Conservation (phyloP, 345 rosid genomes). For the Lumnitzera littorea region DNA sequence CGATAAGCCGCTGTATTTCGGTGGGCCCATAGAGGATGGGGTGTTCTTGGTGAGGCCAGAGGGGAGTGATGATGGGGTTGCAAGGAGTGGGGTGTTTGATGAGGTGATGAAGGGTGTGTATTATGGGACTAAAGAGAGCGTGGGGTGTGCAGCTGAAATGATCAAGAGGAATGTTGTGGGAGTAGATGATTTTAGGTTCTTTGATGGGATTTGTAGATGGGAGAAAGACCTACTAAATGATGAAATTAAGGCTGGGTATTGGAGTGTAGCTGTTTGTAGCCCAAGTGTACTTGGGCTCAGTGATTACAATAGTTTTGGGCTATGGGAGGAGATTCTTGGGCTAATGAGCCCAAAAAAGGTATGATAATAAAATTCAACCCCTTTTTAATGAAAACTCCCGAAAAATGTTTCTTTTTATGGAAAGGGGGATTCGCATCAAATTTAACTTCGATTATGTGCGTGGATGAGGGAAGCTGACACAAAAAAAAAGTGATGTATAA, state of each 20-base stretch:
- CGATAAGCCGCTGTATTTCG: conserved; percentile 65
- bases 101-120: conserved; percentile 73
- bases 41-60: conserved; percentile 56
- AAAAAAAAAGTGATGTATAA: background rate
- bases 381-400: no score
- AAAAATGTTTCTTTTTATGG: no score
- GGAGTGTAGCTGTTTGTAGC: conserved; percentile 86
- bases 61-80: conserved; percentile 27
- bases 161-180: conserved; percentile 63
- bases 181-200: conserved; percentile 72
- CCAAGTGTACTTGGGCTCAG: conserved; percentile 55
- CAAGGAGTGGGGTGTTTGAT: conserved; percentile 49
- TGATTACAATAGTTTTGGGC: conserved; percentile 33
- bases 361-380: conserved; percentile 16
- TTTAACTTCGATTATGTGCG: no score
- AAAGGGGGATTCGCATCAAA: no score
- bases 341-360: conserved; percentile 62
- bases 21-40: conserved; percentile 83
- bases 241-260: conserved; percentile 73
- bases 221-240: conserved; percentile 64
- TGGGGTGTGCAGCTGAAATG: conserved; percentile 77
- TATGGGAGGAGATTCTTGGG: conserved; percentile 70
- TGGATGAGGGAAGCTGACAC: no score
- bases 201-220: conserved; percentile 88
- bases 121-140: conserved; percentile 72